Percentiles rank a stretch among this genome's conserved stretches.
phyloP scores from a whole-genome alignment of 306 rosid genomes.

The Corylus heterophylla region DNA sequence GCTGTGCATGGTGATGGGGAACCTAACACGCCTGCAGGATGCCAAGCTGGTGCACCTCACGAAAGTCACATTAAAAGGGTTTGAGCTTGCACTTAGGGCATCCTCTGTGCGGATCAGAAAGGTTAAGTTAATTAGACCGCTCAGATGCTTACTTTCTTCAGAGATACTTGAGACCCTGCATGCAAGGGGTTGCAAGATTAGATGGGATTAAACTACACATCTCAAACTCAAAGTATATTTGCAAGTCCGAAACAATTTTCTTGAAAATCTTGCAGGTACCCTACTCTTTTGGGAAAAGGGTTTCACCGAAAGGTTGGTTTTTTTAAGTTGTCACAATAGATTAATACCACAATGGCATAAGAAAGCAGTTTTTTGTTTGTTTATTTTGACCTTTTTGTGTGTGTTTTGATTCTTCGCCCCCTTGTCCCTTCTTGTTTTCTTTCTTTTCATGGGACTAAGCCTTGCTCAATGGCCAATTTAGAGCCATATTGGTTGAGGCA shows the following conservation, averaged over 20 bases:
- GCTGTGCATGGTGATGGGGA: conserved; percentile 59
- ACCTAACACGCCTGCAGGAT: conserved; percentile 66
- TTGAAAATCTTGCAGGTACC: not conserved
- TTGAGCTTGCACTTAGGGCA: conserved; percentile 59
- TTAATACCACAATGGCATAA: not conserved
- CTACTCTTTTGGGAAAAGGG: not conserved
- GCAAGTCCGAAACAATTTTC: not conserved
- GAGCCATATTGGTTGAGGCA: not conserved
- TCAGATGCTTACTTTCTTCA: conserved; percentile 45
- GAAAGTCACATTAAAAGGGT: conserved; percentile 48
- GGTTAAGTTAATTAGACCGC: conserved; percentile 50
- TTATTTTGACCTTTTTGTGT: not conserved
- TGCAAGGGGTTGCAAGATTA: conserved; percentile 57
- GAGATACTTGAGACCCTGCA: conserved; percentile 47
- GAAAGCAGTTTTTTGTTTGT: no score
- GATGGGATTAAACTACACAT: conserved; percentile 57
- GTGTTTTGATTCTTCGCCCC: not conserved
- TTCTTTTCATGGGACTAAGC: not conserved
- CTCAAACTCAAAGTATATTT: not conserved
- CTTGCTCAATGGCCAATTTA: not conserved
- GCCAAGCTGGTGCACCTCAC: conserved; percentile 54
- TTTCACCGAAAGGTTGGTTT: not conserved
- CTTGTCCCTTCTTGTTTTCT: not conserved
- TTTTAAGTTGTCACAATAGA: not conserved
- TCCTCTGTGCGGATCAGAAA: conserved; percentile 55